A percentile compares a stretch with the other conserved stretches of the same genome.
These are phyloP conservation scores for Rhododendron vialii DNA, from an alignment of 148 eudicot species.

Conservation along the genomic window DNA sequence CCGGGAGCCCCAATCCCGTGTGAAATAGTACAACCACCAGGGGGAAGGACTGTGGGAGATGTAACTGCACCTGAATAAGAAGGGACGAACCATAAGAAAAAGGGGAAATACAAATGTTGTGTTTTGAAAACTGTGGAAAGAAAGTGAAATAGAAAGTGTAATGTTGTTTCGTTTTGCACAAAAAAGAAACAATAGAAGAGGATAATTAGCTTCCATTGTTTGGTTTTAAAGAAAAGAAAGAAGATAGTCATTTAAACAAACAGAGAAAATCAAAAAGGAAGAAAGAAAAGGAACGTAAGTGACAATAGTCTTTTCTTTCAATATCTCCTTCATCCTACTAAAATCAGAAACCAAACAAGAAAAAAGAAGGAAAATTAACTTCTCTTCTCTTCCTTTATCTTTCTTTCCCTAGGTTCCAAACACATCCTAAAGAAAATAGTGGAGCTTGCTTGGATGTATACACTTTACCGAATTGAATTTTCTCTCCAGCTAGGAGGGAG, in stretches of 20 bases:
- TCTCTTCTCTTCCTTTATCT: not conserved
- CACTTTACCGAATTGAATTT: constrained; percentile 84
- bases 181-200: not conserved
- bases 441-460: constrained; percentile 8
- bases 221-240: not conserved
- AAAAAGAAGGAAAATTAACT: not conserved
- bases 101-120: not conserved
- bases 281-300: not conserved
- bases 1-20: constrained; percentile 57
- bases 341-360: not conserved
- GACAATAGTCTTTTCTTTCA: not conserved
- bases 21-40: constrained; percentile 49
- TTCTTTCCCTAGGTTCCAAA: not conserved
- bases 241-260: not conserved
- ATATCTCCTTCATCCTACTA: not conserved
- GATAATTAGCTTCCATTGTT: not conserved
- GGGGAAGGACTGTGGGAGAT: constrained; percentile 68
- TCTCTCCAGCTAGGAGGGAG: constrained; percentile 95
- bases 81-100: constrained; percentile 2
- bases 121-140: not conserved
- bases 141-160: not conserved
- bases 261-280: not conserved
- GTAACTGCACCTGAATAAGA: constrained; percentile 80
- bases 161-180: not conserved
- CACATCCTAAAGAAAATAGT: not conserved